Conservation (phyloP, 768 basidiomycete genomes). For the Dendrothele bispora region DNA sequence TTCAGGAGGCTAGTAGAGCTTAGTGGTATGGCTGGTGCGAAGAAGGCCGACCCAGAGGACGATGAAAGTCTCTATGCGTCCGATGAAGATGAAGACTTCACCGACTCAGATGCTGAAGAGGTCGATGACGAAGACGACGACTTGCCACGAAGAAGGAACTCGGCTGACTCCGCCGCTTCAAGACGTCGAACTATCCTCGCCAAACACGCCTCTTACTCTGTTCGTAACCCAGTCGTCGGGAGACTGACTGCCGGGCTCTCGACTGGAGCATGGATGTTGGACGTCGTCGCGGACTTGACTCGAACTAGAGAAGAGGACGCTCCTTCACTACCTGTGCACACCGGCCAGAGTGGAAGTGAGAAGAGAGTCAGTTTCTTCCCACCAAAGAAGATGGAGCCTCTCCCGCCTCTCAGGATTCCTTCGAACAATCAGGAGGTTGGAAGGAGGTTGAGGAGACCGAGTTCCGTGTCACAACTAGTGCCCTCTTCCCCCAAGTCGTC, state of each 20-base stretch:
- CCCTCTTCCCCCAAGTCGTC: conserved; percentile 2
- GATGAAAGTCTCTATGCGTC: conserved; percentile 3
- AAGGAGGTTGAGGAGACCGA: conserved; percentile 1
- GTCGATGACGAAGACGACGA: not conserved
- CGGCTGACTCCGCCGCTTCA: too few species aligned
- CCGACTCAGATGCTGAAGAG: not conserved
- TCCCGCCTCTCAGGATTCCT: not conserved
- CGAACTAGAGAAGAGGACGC: conserved; percentile 17
- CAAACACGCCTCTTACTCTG: not conserved
- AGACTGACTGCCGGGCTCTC: conserved; percentile 6
- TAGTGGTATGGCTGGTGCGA: conserved; percentile 50
- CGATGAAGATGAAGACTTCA: not conserved
- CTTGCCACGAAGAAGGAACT: too few species aligned
- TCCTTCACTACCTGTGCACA: not conserved
- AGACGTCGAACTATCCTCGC: conserved; percentile 3
- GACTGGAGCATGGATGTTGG: conserved; percentile 84
- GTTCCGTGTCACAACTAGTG: conserved; percentile 1
- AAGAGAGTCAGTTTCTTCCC: not conserved
- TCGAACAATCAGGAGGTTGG: too few species aligned
- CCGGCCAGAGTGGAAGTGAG: not conserved
- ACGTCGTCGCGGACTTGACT: conserved; percentile 70
- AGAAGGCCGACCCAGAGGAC: conserved; percentile 48
- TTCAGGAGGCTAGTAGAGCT: conserved; percentile 68
- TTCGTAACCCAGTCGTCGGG: not conserved
- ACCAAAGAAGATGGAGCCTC: not conserved